Base-by-base conservation (phyloP, 208 protist genomes). In the Leishmania turanica region DNA sequence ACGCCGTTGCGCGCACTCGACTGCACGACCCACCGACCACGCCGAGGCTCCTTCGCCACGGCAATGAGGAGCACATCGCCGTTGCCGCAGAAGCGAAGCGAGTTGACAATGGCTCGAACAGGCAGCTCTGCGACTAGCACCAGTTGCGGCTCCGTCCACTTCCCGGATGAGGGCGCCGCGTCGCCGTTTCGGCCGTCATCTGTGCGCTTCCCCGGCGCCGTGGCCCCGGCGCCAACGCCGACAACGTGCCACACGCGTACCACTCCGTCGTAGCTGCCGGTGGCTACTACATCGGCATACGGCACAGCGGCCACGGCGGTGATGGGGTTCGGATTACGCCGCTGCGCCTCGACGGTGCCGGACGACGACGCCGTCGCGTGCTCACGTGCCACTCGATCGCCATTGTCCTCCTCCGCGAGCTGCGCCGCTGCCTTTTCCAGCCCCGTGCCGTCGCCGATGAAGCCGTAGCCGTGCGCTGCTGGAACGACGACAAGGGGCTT, bases 241-340 rank as follows among this genome's bases (percentile, higher is more conserved):
- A 51, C 79, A 13, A 95, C 74, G 31, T 83, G 88, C 94, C 95
- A 98, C n/a, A 98, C 75, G 3, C 93, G 91, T 76, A 98, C 93
- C 53, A 92, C 84, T 54, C 94, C 95, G 71, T 97, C 94, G 83
- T 96, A 97, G 86, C 94, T 96, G n/a, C 90, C 95, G 11, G 92
- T 93, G 27, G 93, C 94, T 9, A 92, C 85, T 49, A 97, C 77
- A 74, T 98, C 93, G 11, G 92, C 84, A 84, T 97, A 97, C 60
- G 95, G 91, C 49, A 97, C 90, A 0, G 92, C 87, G 0, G 94
- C 95, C 11, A 98, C 87, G 7, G 95, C 92, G 34, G 91, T 96
- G 82, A 98, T 96, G 45, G 92, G 90, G 74, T 98, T 98, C 6
- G 94, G 84, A 76, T 86, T 90, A 45, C 77, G 81, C n/a, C 65